Evolutionary conservation across 2,329 filamentous ascomycete genomes (phyloP).

Genomic region (Verticillium nonalfalfae): DNA sequence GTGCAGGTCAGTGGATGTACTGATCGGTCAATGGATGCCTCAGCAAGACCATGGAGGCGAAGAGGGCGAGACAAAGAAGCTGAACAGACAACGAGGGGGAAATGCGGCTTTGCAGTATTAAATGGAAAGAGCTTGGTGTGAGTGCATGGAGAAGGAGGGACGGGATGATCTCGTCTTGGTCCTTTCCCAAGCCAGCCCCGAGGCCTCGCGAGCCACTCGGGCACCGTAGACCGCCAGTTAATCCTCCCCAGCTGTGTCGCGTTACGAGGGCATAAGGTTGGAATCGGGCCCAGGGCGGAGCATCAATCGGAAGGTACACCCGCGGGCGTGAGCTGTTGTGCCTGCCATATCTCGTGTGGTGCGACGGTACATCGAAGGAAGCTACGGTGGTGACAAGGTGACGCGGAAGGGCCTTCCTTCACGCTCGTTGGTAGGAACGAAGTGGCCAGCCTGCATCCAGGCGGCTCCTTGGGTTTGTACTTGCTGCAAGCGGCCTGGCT

Average conservation of each 20-base stretch:
- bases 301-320: too few species aligned
- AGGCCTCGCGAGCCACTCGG: background rate
- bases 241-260: background rate
- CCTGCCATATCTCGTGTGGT: background rate
- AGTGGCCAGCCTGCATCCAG: background rate
- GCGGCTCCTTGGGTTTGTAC: background rate
- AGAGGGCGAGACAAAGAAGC: background rate
- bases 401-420: background rate
- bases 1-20: too few species aligned
- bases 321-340: background rate
- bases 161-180: background rate
- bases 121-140: background rate
- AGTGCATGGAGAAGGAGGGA: background rate
- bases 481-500: background rate
- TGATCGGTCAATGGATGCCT: background rate
- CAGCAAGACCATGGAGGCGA: too few species aligned
- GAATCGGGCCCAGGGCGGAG: too few species aligned
- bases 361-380: background rate
- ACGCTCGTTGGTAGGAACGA: background rate
- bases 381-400: background rate
- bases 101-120: background rate
- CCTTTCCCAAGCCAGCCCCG: background rate
- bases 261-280: too few species aligned
- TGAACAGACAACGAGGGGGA: background rate
- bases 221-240: background rate